Conservation (phyloP, 306 rosid species). For the Ormosia emarginata region DNA sequence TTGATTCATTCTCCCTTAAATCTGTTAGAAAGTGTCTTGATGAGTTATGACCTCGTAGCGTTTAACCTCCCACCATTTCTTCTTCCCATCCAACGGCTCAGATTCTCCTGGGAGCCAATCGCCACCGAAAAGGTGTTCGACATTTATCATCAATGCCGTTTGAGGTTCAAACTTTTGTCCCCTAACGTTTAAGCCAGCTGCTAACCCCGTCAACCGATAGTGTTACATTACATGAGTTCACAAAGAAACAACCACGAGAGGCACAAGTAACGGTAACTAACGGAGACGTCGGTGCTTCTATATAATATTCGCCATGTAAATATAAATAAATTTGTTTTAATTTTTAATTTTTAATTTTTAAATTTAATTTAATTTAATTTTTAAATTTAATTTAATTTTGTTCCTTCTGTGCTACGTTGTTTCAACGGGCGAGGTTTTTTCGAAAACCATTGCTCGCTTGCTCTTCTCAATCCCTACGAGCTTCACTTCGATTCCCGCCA, state of each 20-base stretch:
- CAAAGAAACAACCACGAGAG: not conserved
- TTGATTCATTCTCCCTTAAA: too few relatives aligned
- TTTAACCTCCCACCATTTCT: not conserved
- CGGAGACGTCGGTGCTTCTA: constrained; percentile 67
- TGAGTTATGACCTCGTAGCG: too few relatives aligned
- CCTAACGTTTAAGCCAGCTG: constrained; percentile 17
- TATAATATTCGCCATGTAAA: constrained; percentile 39
- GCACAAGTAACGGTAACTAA: constrained; percentile 43
- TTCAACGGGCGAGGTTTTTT: constrained; percentile 99
- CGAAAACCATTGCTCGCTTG: constrained; percentile 59
- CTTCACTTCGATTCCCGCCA: constrained; percentile 78
- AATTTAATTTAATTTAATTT: not conserved
- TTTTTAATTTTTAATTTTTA: not conserved
- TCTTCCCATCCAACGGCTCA: not conserved
- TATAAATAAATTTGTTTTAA: not conserved
- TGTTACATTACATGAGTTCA: constrained; percentile 6
- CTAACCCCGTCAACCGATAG: constrained; percentile 38
- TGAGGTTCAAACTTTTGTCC: constrained; percentile 7
- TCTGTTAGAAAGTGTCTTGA: too few relatives aligned
- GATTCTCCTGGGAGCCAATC: not conserved
- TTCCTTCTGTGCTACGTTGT: constrained; percentile 27
- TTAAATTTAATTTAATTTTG: not conserved
- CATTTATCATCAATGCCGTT: constrained; percentile 1
- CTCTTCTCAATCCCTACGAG: constrained; percentile 42
- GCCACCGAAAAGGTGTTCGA: not conserved